phyloP scores from a whole-genome alignment of 108 stramenopile genomes.

The Mayamaea pseudoterrestris region DNA sequence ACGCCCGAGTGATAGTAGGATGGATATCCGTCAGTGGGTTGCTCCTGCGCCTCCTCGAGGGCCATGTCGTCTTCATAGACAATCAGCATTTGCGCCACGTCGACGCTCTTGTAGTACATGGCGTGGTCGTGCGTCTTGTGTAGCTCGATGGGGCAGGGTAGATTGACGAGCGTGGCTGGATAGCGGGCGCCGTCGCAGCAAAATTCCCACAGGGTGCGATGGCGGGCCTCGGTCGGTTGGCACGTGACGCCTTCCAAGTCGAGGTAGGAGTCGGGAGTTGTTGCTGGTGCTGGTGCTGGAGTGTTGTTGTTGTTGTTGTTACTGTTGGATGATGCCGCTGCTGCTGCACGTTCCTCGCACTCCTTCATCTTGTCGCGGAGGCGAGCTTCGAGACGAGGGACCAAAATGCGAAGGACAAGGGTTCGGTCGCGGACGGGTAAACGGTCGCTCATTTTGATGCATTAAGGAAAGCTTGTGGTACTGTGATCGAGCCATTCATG shows the following conservation, averaged over 20 bases:
- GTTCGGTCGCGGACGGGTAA: slow-evolving; percentile 38
- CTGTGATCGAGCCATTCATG: too few relatives aligned
- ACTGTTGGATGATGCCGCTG: neutral
- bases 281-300: neutral
- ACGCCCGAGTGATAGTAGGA: slow-evolving; percentile 75
- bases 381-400: slow-evolving; percentile 55
- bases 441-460: slow-evolving; percentile 19
- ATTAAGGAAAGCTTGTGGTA: neutral
- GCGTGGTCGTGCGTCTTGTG: slow-evolving; percentile 89
- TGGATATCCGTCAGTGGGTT: slow-evolving; percentile 34
- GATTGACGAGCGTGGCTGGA: slow-evolving; percentile 84
- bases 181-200: slow-evolving; percentile 80
- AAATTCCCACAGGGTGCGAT: slow-evolving; percentile 69
- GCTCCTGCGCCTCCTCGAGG: slow-evolving; percentile 75
- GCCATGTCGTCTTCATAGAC: slow-evolving; percentile 82
- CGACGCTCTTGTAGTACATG: slow-evolving; percentile 80
- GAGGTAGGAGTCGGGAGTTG: slow-evolving; percentile 26
- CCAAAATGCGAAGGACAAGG: slow-evolving; percentile 60
- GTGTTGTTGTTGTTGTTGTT: neutral
- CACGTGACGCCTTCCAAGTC: slow-evolving; percentile 76
- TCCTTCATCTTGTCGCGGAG: slow-evolving; percentile 73
- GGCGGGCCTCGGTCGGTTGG: slow-evolving; percentile 36
- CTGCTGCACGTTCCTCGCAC: slow-evolving; percentile 20
- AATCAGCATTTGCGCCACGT: slow-evolving; percentile 88
- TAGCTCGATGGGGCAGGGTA: slow-evolving; percentile 87